Evolutionary conservation across 75 land plant species (phyloP), one percentile per base, ranked within the genome.

Genomic region (Azolla pinnata): DNA sequence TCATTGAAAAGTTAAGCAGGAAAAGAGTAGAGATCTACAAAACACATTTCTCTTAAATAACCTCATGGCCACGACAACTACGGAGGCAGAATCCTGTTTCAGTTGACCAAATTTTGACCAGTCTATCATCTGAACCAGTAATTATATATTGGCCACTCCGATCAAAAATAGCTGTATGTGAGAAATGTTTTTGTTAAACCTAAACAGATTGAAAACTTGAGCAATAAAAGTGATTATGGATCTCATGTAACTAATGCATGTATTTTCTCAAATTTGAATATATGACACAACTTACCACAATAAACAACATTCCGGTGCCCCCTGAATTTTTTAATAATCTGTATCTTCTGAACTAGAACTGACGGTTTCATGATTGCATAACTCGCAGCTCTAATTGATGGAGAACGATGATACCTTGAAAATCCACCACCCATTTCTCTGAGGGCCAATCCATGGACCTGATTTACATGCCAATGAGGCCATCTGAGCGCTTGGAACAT

Each of bases 81-180:
- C 96, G 76, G 54, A 92, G 69, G 70, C 97, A 92, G 70, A 88
- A 86, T 23, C 90, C 97, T 65, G 95, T 92, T 67, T 92, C 97
- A 83, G 81, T 80, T 8, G 96, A 88, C 97, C 97, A 92, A 1
- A 92, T 83, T 64, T 92, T 92, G 3, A 92, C 97, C 68, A 92
- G 82, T 35, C 97, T 83, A 38, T 92, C 97, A 72, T 92, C 97
- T n/a, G 97, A 92, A 20, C 97, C 97, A 59, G 97, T 92, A 54
- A 92, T 83, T 12, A 92, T 83, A 70, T 85, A 75, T 45, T 83
- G 81, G 12, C 97, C 97, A 0, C 82, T 70, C 17, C 79, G 79
- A 69, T 92, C 97, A 81, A 92, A 88, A 52, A 74, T 81, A 1
- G 97, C 97, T 90, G 76, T 63, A 64, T 50, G 66, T 20, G 4